Percentiles rank a stretch among this genome's conserved stretches.
phyloP scores from a whole-genome alignment of 768 basidiomycete species.

The Boletus subparvulus region DNA sequence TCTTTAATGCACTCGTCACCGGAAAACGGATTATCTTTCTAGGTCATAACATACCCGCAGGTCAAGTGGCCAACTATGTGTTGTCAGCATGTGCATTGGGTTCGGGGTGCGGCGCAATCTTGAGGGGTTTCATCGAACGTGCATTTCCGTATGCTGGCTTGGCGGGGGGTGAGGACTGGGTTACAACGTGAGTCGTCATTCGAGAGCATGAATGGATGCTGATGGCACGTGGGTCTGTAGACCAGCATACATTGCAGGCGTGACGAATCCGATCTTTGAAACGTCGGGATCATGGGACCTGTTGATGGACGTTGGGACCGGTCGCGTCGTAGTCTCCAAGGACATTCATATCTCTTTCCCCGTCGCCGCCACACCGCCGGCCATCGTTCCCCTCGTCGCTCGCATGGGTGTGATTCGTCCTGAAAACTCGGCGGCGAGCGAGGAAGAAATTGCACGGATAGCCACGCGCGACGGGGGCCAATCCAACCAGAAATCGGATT shows the following conservation, averaged over 20 bases:
- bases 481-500: conserved; percentile 53
- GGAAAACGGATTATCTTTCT: conserved; percentile 96
- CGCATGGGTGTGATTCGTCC: conserved; percentile 65
- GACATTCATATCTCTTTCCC: conserved; percentile 70
- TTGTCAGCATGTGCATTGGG: conserved; percentile 92
- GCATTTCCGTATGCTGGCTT: conserved; percentile 96
- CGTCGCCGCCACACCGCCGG: conserved; percentile 39
- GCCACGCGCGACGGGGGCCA: conserved; percentile 50
- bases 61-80: conserved; percentile 88
- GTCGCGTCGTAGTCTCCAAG: conserved; percentile 83
- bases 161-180: conserved; percentile 85
- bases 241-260: conserved; percentile 93
- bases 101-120: conserved; percentile 81
- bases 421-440: conserved; percentile 59
- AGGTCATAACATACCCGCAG: conserved; percentile 86
- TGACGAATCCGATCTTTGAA: conserved; percentile 97
- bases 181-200: conserved; percentile 64
- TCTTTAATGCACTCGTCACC: conserved; percentile 95
- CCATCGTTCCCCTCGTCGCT: conserved; percentile 44
- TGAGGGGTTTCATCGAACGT: conserved; percentile 86
- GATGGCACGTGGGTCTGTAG: conserved; percentile 38
- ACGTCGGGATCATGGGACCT: conserved; percentile 88
- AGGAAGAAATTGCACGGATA: conserved; percentile 67
- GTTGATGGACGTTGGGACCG: conserved; percentile 85
- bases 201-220: background rate